Base-by-base conservation (phyloP, 768 basidiomycete genomes). In the Austroboletus festivus region DNA sequence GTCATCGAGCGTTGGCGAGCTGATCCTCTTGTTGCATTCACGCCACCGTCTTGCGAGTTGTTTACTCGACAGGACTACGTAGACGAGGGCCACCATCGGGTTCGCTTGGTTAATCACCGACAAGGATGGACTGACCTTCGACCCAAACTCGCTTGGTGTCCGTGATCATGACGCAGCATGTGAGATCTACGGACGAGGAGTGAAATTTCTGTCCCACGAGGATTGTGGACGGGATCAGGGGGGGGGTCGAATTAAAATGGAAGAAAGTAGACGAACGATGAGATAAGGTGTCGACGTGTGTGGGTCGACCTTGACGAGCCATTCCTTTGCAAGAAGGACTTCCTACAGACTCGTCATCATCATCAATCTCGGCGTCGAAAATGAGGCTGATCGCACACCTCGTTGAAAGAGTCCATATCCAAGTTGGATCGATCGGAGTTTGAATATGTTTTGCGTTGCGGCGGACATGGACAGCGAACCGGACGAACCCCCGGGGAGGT, bases 91-190 rank as follows among this genome's bases (percentile, higher is more conserved):
- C n/a, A n/a, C n/a, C 40, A 57, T 52, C 55, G 48, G 47, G 42
- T 42, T 50, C 44, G 39, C 43, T 54, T 51, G 47, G 44, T 54
- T 58, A 59, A 58, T 65, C 46, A 56, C 54, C 54, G 60, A 40
- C 12, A 44, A 44, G 31, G 50, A 49, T 44, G 51, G 26, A 35
- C 47, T 46, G 54, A 86, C 88, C 83, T 81, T 91, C 89, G 13
- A 71, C 74, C 86, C 86, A 91, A 10, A 83, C 82, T 20, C 69
- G 73, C 62, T 79, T 86, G 12, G 85, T 89, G 65, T 90, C 88
- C 11, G 89, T 88, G 44, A 88, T 61, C 56, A 90, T 59, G 40
- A 89, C 60, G 50, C 68, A 74, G 57, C 85, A 86, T 19, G 74
- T 73, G 42, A 78, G 68, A 57, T 88, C 81, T 18, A 73, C 73